Conservation (phyloP, 1,139 yeast genomes). For the Geotrichum carabidarum region DNA sequence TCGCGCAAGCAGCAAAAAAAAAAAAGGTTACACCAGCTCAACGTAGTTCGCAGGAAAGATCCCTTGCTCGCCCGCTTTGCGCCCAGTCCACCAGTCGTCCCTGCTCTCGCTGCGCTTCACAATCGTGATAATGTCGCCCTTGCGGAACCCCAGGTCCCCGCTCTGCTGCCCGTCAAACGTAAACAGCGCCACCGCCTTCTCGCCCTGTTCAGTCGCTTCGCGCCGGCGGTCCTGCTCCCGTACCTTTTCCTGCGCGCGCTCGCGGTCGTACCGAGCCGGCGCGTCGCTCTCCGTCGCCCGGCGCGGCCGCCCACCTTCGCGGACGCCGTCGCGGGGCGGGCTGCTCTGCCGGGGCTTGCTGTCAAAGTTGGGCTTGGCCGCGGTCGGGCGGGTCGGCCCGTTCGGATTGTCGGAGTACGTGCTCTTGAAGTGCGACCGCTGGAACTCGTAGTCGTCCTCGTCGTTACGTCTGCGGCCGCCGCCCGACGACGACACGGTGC, state of each 20-base stretch:
- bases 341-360: neutral
- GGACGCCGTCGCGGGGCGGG: neutral
- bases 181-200: constrained; percentile 85
- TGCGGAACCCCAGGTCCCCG: constrained; percentile 86
- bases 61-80: constrained; percentile 74
- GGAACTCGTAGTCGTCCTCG: constrained; percentile 7
- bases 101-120: constrained; percentile 77
- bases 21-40: constrained; percentile 49
- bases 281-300: constrained; percentile 19
- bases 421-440: constrained; percentile 33
- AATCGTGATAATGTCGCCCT: constrained; percentile 92
- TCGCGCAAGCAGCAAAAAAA: neutral
- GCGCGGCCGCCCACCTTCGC: neutral
- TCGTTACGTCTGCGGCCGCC: constrained; percentile 1
- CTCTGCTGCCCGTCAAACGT: constrained; percentile 85
- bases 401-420: constrained; percentile 33
- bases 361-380: constrained; percentile 47
- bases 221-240: constrained; percentile 29
- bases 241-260: constrained; percentile 23
- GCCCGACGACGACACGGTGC: constrained; percentile 2
- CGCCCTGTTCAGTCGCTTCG: constrained; percentile 38
- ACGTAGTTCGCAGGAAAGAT: constrained; percentile 97
- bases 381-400: constrained; percentile 39
- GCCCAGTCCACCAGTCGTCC: constrained; percentile 99
- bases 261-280: constrained; percentile 24